phyloP scores from a whole-genome alignment of 179 eudicot species.

The Camellia oleifera region DNA sequence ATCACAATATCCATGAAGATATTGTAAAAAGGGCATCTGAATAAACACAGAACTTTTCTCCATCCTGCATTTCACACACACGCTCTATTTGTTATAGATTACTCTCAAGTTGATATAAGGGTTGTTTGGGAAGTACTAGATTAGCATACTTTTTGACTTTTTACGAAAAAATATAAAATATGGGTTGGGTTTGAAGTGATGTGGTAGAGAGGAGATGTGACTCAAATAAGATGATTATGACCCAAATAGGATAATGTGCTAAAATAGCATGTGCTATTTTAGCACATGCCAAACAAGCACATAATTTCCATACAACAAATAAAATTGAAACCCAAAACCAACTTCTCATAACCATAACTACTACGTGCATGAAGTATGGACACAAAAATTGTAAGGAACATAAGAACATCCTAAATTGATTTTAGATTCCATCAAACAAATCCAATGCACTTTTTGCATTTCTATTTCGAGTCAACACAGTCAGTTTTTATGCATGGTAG shows the following conservation, averaged over 20 bases:
- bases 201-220: too few relatives aligned
- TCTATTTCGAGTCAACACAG: neutral
- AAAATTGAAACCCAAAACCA: neutral
- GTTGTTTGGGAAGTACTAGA: too few relatives aligned
- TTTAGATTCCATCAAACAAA: conserved; percentile 3
- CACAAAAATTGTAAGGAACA: neutral
- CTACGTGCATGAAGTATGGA: neutral
- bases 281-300: neutral
- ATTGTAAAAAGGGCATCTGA: neutral
- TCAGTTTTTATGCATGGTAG: neutral
- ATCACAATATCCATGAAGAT: neutral
- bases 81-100: neutral
- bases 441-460: neutral
- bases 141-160: too few relatives aligned
- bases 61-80: neutral
- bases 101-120: neutral
- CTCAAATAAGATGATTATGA: too few relatives aligned
- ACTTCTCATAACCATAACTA: neutral
- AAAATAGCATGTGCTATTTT: too few relatives aligned
- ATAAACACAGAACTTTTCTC: neutral
- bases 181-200: too few relatives aligned
- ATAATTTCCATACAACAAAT: neutral
- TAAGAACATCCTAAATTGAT: neutral
- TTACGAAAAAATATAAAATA: too few relatives aligned
- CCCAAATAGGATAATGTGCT: too few relatives aligned